Base-by-base conservation (phyloP, 352 stramenopile genomes). In the Phytophthora litchii region DNA sequence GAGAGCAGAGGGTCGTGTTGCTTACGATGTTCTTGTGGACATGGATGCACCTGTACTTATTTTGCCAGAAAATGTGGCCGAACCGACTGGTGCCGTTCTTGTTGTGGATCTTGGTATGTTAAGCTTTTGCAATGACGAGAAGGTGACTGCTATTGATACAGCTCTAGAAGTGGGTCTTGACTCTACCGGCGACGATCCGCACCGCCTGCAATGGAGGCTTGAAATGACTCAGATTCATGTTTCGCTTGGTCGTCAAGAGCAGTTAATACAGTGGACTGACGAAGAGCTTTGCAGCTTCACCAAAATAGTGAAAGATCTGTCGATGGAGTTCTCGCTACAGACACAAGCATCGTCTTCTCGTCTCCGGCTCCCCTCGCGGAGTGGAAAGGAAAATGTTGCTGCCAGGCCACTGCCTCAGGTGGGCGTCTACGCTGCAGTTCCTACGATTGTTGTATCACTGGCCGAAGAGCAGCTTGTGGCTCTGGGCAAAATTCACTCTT, bases 11-110 rank as follows among this genome's bases (percentile, higher is more conserved):
- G 63, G 59, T 19, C 54, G 52, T 27, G 38, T 70, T 17, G 58
- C 46, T 8, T 94, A 88, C 44, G 86, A 94, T 48, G 74, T 95
- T 0, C 13, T 79, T 13, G 64, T 95, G 5, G 74, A 92, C 49
- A 79, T 95, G 64, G 84, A 86, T 32, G 84, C 84, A 8, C 83
- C 86, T 9, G 80, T 93, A 6, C 54, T 95, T 56, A 73, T 93
- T 21, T 14, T 94, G 2, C 77, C 83, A 0, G 81, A 92, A 44
- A 78, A 72, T 19, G 56, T 86, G 21, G 50, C 40, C 4, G 62
- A 88, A 11, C 37, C 53, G 12, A 45, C 53, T 13, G 72, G 79
- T 31, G 64, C 74, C 7, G 67, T 91, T 8, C 50, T 91, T 2
- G 70, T 93, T 12, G 37, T 95, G 13, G 80, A 95, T 67, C 74